A percentile compares a stretch with the other conserved stretches of the same genome.
phyloP scores from a whole-genome alignment of 129 eudicot species.

The Erigeron canadensis region DNA sequence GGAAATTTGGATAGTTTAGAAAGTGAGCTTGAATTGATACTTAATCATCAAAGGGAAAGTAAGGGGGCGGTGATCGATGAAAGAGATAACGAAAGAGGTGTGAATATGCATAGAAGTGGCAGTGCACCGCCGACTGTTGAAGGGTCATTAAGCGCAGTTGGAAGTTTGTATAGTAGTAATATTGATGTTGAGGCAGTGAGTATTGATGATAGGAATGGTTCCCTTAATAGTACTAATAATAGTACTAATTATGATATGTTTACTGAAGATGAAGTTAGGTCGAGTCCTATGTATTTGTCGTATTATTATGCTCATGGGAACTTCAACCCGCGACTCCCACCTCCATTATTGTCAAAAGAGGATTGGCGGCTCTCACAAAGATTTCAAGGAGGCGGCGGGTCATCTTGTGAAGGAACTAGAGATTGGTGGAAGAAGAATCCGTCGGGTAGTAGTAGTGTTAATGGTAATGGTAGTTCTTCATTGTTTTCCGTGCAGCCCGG shows the following conservation, averaged over 20 bases:
- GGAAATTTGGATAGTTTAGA: slow-evolving; percentile 48
- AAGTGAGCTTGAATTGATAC: slow-evolving; percentile 59
- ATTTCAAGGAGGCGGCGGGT: slow-evolving; percentile 65
- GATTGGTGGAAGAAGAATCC: slow-evolving; percentile 52
- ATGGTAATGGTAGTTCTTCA: slow-evolving; percentile 43
- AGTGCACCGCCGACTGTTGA: slow-evolving; percentile 92
- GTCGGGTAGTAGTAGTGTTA: slow-evolving; percentile 29
- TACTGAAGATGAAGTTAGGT: slow-evolving; percentile 69
- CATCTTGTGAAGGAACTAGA: slow-evolving; percentile 42
- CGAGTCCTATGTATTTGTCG: slow-evolving; percentile 63
- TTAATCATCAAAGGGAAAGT: slow-evolving; percentile 40
- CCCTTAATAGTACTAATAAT: slow-evolving; percentile 4
- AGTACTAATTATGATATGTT: slow-evolving; percentile 36
- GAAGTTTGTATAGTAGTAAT: slow-evolving; percentile 53
- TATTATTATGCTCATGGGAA: slow-evolving; percentile 71
- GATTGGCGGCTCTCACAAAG: slow-evolving; percentile 79
- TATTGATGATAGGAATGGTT: slow-evolving; percentile 27
- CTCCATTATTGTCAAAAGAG: slow-evolving; percentile 70
- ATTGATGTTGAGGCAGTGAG: slow-evolving; percentile 37
- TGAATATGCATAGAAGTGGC: slow-evolving; percentile 65
- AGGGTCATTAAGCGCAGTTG: slow-evolving; percentile 64
- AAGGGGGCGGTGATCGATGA: slow-evolving; percentile 35
- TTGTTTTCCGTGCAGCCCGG: slow-evolving; percentile 65
- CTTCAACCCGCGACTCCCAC: slow-evolving; percentile 72
- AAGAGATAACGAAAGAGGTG: slow-evolving; percentile 42